Evolutionary conservation across 768 basidiomycete species (phyloP), one percentile per base, ranked within the genome.

Genomic region (Boletus rex-veris): DNA sequence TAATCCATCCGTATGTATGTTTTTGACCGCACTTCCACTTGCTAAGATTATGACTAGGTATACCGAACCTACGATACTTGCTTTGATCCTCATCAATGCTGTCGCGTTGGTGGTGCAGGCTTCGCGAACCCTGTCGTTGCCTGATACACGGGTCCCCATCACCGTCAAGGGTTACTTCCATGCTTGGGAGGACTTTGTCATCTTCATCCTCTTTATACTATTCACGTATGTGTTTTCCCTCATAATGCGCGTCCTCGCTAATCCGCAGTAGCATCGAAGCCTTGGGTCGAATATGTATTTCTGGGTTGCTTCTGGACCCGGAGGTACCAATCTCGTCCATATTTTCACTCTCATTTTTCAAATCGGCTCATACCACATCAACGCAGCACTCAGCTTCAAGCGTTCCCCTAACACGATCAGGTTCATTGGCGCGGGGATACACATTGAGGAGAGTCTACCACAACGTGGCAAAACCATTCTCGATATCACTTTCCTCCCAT

Each of bases 271-370:
- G 90, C 6, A 57, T 95, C 46, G 96, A 98, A 74, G 84, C 87
- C 42, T 77, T 89, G 59, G 91, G 91, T 40, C 86, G 95, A 24
- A 94, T 95, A 65, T 83, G 91, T 63, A 88, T 93, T 30, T 90
- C 88, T 24, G 96, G 96, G 21, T 81, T 98, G 57, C 67, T 98
- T 16, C 78, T 97, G 45, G 93, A 95, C 67, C 92, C 91, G 14
- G 87, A 90, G 57, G 71, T 88, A 7, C 77, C 80, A 39, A 70
- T 80, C 49, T 77, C 77, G 46, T 63, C 78, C 30, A 61, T 81
- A 6, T 81, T 83, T 62, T 69, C 74, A 35, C 67, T 75, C 3
- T 67, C 72, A 9, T 68, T 75, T 26, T 67, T 68, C 41, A 62
- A 58, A 14, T 44, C 52, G 24, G 42, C 50, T n/a, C 55, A 52